Evolutionary conservation across 1,284 basidiomycete species (phyloP), one percentile per base, ranked within the genome.

Genomic region (Pseudozyma pruni): DNA sequence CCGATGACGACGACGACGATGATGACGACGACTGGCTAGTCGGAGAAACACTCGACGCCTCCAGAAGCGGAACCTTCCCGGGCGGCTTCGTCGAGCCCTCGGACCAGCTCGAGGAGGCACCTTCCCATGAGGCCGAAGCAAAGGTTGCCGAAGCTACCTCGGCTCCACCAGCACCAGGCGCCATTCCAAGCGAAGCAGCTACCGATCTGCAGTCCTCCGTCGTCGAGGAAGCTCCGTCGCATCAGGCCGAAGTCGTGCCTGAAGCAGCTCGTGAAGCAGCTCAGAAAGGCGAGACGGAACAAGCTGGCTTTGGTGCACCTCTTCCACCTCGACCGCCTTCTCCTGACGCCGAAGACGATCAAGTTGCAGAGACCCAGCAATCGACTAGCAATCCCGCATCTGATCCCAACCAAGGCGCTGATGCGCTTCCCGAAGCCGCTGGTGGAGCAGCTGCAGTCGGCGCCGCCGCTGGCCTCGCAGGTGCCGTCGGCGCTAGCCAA

Each of bases 21-120:
- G 83, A 83, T 23, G 82, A 83, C 23, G 82, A 81, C 14, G 77
- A 79, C 37, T 84, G 83, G 83, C 70, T 82, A 23, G 55, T 80
- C n/a, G 83, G 83, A 25, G 75, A 75, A 54, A 70, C 66, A 34
- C 51, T 72, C 2, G 80, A 78, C 29, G 78, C 78, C 4, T 55
- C 45, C 6, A 55, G 68, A 9, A 72, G 75, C 34, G 83, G 83
- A 14, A 77, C 77, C 11, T 83, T 83, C 49, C 83, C 83, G 0
- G 78, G 69, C 8, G 52, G 72, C 22, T 79, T 82, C 20, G 80
- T 83, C 22, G 50, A 74, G 50, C 38, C 66, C 14, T 49, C 66
- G 2, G 76, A 74, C 20, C 49, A 64, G 33, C 20, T 40, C 1
- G 61, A 66, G 5, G 14, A 82, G 53, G 85, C 71, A 2, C 32